These are phyloP conservation scores for Phytophthora brassicae DNA, from an alignment of 352 stramenopile species.

Conservation along the genomic window DNA sequence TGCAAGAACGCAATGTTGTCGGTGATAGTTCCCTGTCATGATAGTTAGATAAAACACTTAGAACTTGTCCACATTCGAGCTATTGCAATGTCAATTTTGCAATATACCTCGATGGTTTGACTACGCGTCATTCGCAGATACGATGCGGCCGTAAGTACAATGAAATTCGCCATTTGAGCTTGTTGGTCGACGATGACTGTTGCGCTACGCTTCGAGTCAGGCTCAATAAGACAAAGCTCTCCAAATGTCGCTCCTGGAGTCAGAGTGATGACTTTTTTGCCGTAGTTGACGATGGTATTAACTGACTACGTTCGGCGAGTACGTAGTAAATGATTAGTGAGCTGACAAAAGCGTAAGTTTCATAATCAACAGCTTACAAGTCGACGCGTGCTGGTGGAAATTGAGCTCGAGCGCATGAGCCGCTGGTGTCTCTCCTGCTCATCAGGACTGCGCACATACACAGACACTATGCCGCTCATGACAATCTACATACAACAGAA, in stretches of 20 bases:
- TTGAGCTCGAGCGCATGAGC: slow-evolving; percentile 44
- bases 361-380: slow-evolving; percentile 31
- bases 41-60: background rate
- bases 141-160: slow-evolving; percentile 78
- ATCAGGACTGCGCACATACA: slow-evolving; percentile 69
- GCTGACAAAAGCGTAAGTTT: background rate
- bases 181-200: slow-evolving; percentile 76
- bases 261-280: slow-evolving; percentile 70
- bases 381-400: slow-evolving; percentile 42
- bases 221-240: slow-evolving; percentile 84
- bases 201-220: slow-evolving; percentile 82
- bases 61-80: background rate
- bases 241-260: slow-evolving; percentile 80
- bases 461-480: slow-evolving; percentile 72
- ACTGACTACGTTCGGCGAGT: slow-evolving; percentile 42
- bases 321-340: slow-evolving; percentile 5
- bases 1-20: slow-evolving; percentile 86
- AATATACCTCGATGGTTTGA: slow-evolving; percentile 63
- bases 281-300: slow-evolving; percentile 43
- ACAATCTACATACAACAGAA: slow-evolving; percentile 51
- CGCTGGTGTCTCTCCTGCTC: slow-evolving; percentile 71
- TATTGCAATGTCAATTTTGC: background rate
- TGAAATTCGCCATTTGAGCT: slow-evolving; percentile 78
- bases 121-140: slow-evolving; percentile 84
- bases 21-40: slow-evolving; percentile 65